phyloP scores from a whole-genome alignment of 2,329 filamentous ascomycete species.

The Sarocladium oryzae region DNA sequence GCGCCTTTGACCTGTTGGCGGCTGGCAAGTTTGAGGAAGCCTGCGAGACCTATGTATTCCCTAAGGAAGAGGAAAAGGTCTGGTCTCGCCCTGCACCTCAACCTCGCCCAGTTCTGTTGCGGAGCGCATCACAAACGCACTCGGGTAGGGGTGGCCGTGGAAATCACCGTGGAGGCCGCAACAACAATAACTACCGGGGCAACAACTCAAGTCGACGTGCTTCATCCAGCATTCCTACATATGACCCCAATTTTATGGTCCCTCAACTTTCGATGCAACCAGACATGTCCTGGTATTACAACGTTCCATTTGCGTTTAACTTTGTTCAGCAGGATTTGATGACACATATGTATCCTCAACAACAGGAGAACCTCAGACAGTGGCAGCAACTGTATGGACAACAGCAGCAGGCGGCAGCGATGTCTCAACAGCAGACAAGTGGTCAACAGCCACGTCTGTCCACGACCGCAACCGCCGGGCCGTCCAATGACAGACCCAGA shows the following conservation, averaged over 20 bases:
- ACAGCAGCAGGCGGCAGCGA: slow-evolving; percentile 23
- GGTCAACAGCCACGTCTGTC: slow-evolving; percentile 19
- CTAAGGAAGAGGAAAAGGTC: slow-evolving; percentile 67
- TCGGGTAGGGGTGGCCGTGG: slow-evolving; percentile 41
- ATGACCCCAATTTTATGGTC: slow-evolving; percentile 42
- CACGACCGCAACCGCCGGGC: slow-evolving; percentile 18
- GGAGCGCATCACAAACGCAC: slow-evolving; percentile 56
- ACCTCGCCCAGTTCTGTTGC: slow-evolving; percentile 45
- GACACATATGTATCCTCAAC: slow-evolving; percentile 34
- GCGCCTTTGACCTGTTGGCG: slow-evolving; percentile 78
- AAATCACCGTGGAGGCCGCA: slow-evolving; percentile 42
- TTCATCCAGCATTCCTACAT: slow-evolving; percentile 44
- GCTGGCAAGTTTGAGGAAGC: slow-evolving; percentile 74
- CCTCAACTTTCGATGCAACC: slow-evolving; percentile 38
- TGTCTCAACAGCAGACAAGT: slow-evolving; percentile 24
- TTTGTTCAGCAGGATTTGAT: slow-evolving; percentile 32
- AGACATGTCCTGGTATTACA: slow-evolving; percentile 45
- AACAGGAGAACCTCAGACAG: slow-evolving; percentile 28
- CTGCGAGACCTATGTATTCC: slow-evolving; percentile 83
- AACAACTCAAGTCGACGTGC: slow-evolving; percentile 41
- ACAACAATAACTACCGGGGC: slow-evolving; percentile 35
- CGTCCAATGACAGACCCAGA: slow-evolving; percentile 44
- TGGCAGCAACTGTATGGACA: slow-evolving; percentile 30
- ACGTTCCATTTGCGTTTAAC: slow-evolving; percentile 33
- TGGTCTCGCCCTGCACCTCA: slow-evolving; percentile 51